Evolutionary conservation across 345 rosid species (phyloP).

Genomic region (Litchi chinensis): DNA sequence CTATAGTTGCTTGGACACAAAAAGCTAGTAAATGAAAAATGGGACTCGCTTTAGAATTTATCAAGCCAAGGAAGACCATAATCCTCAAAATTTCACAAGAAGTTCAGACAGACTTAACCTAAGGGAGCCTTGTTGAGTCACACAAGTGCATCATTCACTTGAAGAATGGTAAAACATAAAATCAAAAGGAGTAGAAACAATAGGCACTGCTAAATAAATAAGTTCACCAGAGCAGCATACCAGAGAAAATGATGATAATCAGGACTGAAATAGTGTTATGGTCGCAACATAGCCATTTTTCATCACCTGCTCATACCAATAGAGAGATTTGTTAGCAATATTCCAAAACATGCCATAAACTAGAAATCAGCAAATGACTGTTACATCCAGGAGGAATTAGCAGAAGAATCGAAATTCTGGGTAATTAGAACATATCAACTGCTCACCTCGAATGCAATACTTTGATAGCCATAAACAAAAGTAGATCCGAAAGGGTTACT

Average conservation of each 20-base stretch:
- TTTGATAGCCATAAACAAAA: slow-evolving; percentile 90
- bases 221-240: slow-evolving; percentile 19
- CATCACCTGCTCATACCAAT: slow-evolving; percentile 73
- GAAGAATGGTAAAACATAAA: neutral
- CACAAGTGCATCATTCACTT: too few species aligned
- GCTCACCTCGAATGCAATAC: slow-evolving; percentile 92
- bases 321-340: slow-evolving; percentile 17
- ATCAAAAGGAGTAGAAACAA: neutral
- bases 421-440: neutral
- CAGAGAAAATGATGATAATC: slow-evolving; percentile 32
- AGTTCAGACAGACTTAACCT: neutral
- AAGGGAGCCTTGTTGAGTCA: neutral
- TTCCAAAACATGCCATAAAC: neutral
- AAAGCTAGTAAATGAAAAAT: neutral
- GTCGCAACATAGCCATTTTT: slow-evolving; percentile 92
- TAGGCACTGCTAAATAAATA: neutral
- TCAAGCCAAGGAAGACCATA: neutral
- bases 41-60: neutral
- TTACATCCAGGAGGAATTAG: neutral
- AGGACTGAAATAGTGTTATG: slow-evolving; percentile 82
- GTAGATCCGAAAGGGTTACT: slow-evolving; percentile 98
- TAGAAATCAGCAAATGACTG: neutral
- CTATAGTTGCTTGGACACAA: neutral
- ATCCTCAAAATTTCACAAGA: neutral
- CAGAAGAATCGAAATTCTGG: neutral